These are phyloP conservation scores for Diplocarpon rosae DNA, from an alignment of 2,329 filamentous ascomycete genomes.

Conservation along the genomic window DNA sequence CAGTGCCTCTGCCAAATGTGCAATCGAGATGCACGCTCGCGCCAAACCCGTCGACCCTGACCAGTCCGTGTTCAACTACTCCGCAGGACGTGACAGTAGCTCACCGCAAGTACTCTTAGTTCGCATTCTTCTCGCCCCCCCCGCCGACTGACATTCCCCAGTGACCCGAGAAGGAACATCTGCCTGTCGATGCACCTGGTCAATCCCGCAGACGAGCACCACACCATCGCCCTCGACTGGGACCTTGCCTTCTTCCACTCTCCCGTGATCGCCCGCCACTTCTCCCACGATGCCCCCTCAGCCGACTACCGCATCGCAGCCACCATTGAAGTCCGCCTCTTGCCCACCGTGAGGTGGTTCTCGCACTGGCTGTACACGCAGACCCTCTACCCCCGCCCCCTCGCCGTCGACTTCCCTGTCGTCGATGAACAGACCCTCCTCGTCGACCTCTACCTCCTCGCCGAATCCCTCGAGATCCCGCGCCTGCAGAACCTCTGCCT, in stretches of 20 bases:
- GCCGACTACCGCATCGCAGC: background rate
- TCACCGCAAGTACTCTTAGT: background rate
- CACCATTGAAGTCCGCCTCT: background rate
- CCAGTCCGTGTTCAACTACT: background rate
- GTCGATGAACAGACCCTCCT: background rate
- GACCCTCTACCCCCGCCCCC: background rate
- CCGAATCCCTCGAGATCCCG: slow-evolving; percentile 4
- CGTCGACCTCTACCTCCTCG: slow-evolving; percentile 9
- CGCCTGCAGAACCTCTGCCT: slow-evolving; percentile 4
- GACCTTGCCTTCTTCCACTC: slow-evolving; percentile 3
- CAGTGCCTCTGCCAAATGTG: too few species aligned
- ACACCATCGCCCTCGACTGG: background rate
- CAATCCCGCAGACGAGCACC: too few species aligned
- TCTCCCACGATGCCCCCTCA: background rate
- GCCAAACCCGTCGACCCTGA: background rate
- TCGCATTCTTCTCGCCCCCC: background rate
- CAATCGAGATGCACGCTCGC: too few species aligned
- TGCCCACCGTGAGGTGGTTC: background rate
- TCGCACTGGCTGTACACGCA: slow-evolving; percentile 1
- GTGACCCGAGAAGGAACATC: too few species aligned
- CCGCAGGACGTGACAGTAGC: background rate
- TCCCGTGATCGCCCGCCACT: background rate
- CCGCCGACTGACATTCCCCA: background rate
- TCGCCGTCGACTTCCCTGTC: background rate
- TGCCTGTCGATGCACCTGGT: too few species aligned